Base-by-base conservation (phyloP, 768 basidiomycete species). In the Podaxis carcinomalis region DNA sequence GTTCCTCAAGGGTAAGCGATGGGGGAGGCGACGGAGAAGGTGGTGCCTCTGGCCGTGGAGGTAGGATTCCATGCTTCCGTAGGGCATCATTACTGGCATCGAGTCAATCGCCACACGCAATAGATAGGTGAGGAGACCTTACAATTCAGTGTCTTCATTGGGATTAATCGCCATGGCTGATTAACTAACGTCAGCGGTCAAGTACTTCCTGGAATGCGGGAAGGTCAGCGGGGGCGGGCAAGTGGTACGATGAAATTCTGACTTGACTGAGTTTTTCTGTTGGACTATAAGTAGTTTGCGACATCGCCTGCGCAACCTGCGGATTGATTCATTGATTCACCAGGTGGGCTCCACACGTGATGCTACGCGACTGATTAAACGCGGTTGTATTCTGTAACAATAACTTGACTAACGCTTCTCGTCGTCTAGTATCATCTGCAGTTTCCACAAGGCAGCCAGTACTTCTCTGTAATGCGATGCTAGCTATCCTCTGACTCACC, bases 61-160 rank as follows among this genome's bases (percentile, higher is more conserved):
- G 93, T 25, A 98, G 75, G 69, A 97, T 95, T 16, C 95, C 95
- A 67, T 95, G 85, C 67, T 94, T 94, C 61, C 94, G 89, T 10
- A 98, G 84, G 21, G 90, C 92, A 69, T 98, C 95, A 73, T 96
- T 95, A 75, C 95, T 98, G 68, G 49, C n/a, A 57, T 6, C 52
- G 21, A 44, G 60, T 65, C 46, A 60, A 55, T 49, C 16, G 46
- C 4, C 37, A 25, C 23, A 37, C 25, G 39, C 4, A 16, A 25
- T 27, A 62, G 2, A 53, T 5, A 13, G 37, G 25, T 21, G 36
- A 5, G 7, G 28, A 14, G 27, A 21, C 13, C 91, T 74, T 72
- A 95, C 95, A 98, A 97, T 83, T 98, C 95, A 2, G 95, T 96
- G 72, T 98, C 95, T 78, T 96, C 91, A 80, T 94, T 81, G 32